Conservation (phyloP, 192 early-diverging fungal species). For the Mortierella antarctica region DNA sequence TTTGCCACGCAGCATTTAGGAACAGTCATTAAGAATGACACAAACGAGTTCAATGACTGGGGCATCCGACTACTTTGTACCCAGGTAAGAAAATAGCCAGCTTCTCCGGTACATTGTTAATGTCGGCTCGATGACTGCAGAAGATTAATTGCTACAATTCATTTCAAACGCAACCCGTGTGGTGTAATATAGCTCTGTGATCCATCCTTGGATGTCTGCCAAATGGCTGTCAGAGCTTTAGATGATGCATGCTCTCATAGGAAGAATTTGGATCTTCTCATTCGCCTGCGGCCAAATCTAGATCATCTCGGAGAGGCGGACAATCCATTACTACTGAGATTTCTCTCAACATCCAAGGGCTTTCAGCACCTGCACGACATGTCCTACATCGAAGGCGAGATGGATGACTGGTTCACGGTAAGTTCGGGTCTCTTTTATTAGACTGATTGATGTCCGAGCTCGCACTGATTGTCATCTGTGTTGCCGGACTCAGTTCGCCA, state of each 20-base stretch:
- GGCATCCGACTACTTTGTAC: constrained; percentile 75
- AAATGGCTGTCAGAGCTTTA: constrained; percentile 74
- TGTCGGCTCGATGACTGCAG: too few species aligned
- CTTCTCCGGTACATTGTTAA: too few species aligned
- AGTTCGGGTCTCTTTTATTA: neutral
- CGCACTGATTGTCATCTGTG: neutral
- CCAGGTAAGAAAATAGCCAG: constrained; percentile 53
- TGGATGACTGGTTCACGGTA: constrained; percentile 89
- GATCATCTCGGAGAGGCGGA: constrained; percentile 79
- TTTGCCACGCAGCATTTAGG: constrained; percentile 81
- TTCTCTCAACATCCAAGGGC: constrained; percentile 77
- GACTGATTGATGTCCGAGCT: neutral
- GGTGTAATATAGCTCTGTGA: constrained; percentile 71
- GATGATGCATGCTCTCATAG: constrained; percentile 75
- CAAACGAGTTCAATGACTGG: constrained; percentile 77
- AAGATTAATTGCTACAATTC: neutral
- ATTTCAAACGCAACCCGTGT: neutral
- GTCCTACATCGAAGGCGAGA: constrained; percentile 79
- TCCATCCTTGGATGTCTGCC: constrained; percentile 75
- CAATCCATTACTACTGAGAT: constrained; percentile 74
- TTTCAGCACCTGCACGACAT: constrained; percentile 76
- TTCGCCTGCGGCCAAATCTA: constrained; percentile 75
- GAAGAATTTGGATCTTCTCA: constrained; percentile 75
- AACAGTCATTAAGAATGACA: constrained; percentile 65
- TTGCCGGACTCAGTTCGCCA: constrained; percentile 22